phyloP scores from a whole-genome alignment of 257 asterid species.

The Nicotiana sylvestris region DNA sequence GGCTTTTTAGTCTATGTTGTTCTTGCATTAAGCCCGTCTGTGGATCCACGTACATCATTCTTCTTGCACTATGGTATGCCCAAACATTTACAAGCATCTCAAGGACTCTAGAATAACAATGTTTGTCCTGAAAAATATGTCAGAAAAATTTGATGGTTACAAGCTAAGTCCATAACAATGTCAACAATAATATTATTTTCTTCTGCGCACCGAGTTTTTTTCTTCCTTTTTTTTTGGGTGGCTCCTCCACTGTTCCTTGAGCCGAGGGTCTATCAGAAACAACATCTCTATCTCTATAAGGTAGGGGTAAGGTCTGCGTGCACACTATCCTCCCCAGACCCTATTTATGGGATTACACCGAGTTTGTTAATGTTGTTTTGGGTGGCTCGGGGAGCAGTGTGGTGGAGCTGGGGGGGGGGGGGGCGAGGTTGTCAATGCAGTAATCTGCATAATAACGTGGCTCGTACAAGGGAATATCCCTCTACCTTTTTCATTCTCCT shows the following conservation, averaged over 20 bases:
- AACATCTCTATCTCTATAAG: no score
- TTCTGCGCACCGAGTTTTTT: background rate
- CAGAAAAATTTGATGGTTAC: background rate
- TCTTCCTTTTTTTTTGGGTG: no score
- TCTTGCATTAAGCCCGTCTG: constrained; percentile 69
- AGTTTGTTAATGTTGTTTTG: no score
- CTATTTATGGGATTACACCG: no score
- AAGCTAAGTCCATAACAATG: background rate
- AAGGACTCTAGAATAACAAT: constrained; percentile 76
- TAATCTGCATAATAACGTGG: background rate
- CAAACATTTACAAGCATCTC: constrained; percentile 88
- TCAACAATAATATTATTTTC: background rate
- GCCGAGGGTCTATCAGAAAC: no score
- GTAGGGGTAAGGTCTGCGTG: no score
- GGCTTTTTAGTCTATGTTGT: constrained; percentile 54
- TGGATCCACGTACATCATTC: constrained; percentile 79
- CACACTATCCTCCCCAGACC: no score
- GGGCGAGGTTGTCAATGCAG: background rate
- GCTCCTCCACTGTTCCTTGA: no score
- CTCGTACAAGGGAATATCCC: background rate
- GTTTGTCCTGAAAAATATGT: constrained; percentile 65
- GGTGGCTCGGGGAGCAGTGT: no score
- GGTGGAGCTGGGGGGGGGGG: no score
- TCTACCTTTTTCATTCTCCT: no score
- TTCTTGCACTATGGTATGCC: constrained; percentile 91